Base-by-base conservation (phyloP, 805 yeast species). In the Pichia thaimueangensis region DNA sequence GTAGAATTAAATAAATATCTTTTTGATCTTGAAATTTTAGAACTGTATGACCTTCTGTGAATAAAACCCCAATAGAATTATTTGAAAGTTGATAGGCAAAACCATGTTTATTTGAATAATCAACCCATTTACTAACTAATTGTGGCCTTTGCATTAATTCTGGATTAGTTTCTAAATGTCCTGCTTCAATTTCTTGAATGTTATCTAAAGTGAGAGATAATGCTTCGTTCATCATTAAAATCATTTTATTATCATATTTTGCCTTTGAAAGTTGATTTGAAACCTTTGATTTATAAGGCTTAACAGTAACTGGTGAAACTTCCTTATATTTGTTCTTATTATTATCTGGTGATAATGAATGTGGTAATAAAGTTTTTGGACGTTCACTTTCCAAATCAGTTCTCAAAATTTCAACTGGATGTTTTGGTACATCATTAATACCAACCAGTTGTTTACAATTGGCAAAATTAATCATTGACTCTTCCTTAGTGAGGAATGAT, bases 101-200 rank as follows among this genome's bases (percentile, higher is more conserved):
- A 1, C 98, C 98, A 63, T 91, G 94, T 61, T 84, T 87, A 65
- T 89, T 88, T 22, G 96, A 84, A 60, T 91, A 93, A 60, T 93
- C 99, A 23, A 94, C 97, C 99, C 99, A 93, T 60, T 91, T 89
- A 47, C 94, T 84, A 33, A 91, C 79, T 47, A 86, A 76, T 16
- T 78, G 74, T 11, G 89, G 94, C 48, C 76, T 71, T 17, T 47
- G 73, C 44, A 49, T 39, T 23, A 41, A 30, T n/a, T 41, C 30
- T 21, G 42, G 23, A 38, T 31, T 36, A 27, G 47, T 35, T 34
- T 28, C 47, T 42, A 49, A 22, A 24, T 47, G 42, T 27, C 54
- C 55, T n/a, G 49, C 43, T 43, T 60, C 62, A 33, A 61, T 53
- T 22, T 45, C 40, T 47, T 53, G 52, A 29, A 59, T 51, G 41